Evolutionary conservation across 176 grass and related monocot species (phyloP), one percentile per base, ranked within the genome.

Genomic region (Aegilops umbellulata): DNA sequence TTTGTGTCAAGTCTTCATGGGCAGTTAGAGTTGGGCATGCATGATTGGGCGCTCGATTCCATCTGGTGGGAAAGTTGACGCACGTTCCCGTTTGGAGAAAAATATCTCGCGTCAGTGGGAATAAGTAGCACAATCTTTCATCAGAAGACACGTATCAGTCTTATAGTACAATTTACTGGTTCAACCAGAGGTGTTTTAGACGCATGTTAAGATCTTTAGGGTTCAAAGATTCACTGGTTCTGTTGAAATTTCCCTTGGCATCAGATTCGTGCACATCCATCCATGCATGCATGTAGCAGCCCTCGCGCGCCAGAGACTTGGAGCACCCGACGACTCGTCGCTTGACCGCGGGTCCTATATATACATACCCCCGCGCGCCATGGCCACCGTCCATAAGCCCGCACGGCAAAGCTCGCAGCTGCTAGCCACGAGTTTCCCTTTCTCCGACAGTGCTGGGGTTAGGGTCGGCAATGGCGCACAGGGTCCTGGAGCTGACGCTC

Each of bases 401-500:
- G 39, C 26, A 74, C 70, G 13, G 3, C n/a, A 16, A 19, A 41
- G 22, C 32, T 39, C 22, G 6, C 31, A 13, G 8, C 34, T 25
- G 41, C 15, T 51, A 51, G 47, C 47, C 47, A 51, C 47, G 4
- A 14, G 49, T 19, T 53, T 19, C 49, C 49, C 49, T 53, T 17
- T 53, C 49, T 53, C 49, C 49, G 2, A 19, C 16, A 19, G 16
- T 53, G 49, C 34, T 38, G 32, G 22, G 66, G 20, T 4, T n/a
- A n/a, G n/a, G 32, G 66, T 38, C 1, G 1, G 32, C 11, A 69
- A 69, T 69, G 67, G 32, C 67, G 76, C 80, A 85, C 74, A 64
- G 87, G 30, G 35, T 63, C 65, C 32, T 93, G 77, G 91, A 93
- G 46, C 17, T 93, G 25, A 93, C 91, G 17, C 75, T 93, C 19